phyloP scores from a whole-genome alignment of 2,329 filamentous ascomycete genomes.

The Chaetothyriales sp. region DNA sequence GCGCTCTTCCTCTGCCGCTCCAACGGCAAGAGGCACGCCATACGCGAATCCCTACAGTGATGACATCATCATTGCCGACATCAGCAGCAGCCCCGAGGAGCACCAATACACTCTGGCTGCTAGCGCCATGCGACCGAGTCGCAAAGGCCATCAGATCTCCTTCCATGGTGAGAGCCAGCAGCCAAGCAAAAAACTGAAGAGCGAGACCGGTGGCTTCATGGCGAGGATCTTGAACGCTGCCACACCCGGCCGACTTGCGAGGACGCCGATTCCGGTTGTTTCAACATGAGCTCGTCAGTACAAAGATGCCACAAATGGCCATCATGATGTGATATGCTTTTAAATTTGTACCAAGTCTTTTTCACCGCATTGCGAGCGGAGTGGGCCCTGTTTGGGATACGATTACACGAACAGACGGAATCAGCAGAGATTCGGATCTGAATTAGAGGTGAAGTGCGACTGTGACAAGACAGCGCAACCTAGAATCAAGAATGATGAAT shows the following conservation, averaged over 20 bases:
- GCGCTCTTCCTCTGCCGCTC: slow-evolving; percentile 27
- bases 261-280: slow-evolving; percentile 13
- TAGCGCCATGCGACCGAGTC: slow-evolving; percentile 13
- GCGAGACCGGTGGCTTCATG: slow-evolving; percentile 24
- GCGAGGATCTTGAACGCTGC: slow-evolving; percentile 31
- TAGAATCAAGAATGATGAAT: background rate
- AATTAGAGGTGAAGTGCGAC: background rate
- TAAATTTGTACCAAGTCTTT: background rate
- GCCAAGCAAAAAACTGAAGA: slow-evolving; percentile 30
- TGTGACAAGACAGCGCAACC: background rate
- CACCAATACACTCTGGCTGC: slow-evolving; percentile 12
- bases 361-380: background rate
- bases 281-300: background rate
- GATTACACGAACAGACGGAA: background rate
- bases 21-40: slow-evolving; percentile 29
- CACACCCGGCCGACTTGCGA: slow-evolving; percentile 23
- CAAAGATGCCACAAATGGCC: background rate
- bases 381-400: background rate
- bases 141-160: slow-evolving; percentile 21
- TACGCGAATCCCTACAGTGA: slow-evolving; percentile 24
- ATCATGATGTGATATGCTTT: background rate
- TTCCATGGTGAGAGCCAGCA: slow-evolving; percentile 22
- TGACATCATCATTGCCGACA: slow-evolving; percentile 16
- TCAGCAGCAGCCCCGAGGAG: slow-evolving; percentile 17
- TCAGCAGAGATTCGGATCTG: background rate